phyloP scores from a whole-genome alignment of 75 land plant genomes.

The Ceratopteris richardii region DNA sequence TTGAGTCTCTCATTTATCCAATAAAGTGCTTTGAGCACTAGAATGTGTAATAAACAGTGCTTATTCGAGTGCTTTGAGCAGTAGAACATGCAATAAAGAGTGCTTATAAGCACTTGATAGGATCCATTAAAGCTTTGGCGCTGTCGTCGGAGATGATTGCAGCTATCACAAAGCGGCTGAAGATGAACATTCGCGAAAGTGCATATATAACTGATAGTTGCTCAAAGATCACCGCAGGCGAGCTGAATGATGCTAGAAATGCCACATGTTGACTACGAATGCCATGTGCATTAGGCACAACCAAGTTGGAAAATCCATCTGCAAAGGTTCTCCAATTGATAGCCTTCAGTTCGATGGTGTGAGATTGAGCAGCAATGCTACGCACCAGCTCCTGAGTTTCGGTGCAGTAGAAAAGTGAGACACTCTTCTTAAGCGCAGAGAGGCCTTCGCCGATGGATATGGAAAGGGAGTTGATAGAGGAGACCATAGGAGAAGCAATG shows the following conservation, averaged over 20 bases:
- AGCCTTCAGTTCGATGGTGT: slow-evolving; percentile 62
- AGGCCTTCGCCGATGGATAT: not conserved
- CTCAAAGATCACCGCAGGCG: slow-evolving; percentile 88
- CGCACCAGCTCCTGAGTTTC: slow-evolving; percentile 69
- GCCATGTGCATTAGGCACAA: slow-evolving; percentile 88
- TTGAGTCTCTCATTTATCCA: no score
- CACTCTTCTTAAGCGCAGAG: slow-evolving; percentile 22
- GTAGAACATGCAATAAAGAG: no score
- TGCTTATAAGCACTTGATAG: no score
- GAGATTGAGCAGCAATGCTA: slow-evolving; percentile 61
- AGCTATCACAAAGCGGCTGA: no score
- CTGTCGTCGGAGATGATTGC: no score
- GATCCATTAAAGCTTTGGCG: no score
- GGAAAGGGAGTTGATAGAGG: not conserved
- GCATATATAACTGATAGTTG: slow-evolving; percentile 90
- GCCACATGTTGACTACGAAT: slow-evolving; percentile 95
- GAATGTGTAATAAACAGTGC: no score
- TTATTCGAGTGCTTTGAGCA: no score
- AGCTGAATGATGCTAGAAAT: slow-evolving; percentile 90
- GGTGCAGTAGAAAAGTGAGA: slow-evolving; percentile 64
- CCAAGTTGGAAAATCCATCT: slow-evolving; percentile 94
- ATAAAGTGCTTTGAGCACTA: no score
- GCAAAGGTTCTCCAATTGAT: slow-evolving; percentile 88
- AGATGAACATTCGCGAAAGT: slow-evolving; percentile 73
- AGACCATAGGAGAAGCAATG: no score